Evolutionary conservation across 805 yeast species (phyloP).

Genomic region (Saccharomyces kudriavzevii): DNA sequence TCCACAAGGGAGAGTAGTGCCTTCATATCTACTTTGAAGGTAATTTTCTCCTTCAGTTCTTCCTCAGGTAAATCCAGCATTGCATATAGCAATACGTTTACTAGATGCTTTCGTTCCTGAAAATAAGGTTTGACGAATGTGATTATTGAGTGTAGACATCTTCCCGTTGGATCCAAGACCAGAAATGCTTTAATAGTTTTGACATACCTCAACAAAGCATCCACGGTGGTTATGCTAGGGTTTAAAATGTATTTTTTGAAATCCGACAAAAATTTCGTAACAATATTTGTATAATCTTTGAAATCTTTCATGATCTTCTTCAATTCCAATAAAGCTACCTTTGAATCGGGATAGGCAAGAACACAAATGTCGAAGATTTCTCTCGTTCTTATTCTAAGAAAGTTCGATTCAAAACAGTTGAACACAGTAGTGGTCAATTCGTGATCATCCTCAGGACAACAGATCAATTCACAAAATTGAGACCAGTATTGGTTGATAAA

Average conservation of each 20-base stretch:
- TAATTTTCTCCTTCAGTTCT: conserved; percentile 10
- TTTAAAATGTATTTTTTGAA: conserved; percentile 42
- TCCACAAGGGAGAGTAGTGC: conserved; percentile 2
- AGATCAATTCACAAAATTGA: conserved; percentile 14
- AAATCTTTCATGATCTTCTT: conserved; percentile 39
- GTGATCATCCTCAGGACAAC: conserved; percentile 24
- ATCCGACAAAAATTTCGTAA: conserved; percentile 12
- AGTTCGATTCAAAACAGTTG: conserved; percentile 21
- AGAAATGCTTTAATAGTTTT: conserved; percentile 64
- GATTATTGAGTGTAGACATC: conserved; percentile 67
- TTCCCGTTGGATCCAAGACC: conserved; percentile 80
- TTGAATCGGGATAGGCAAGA: conserved; percentile 42
- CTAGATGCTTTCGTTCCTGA: conserved; percentile 65
- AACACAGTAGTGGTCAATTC: conserved; percentile 19
- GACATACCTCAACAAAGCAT: conserved; percentile 60
- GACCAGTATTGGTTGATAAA: conserved; percentile 24
- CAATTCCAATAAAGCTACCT: conserved; percentile 51
- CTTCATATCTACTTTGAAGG: conserved; percentile 2
- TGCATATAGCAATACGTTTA: conserved; percentile 62
- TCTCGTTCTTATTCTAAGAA: conserved; percentile 36
- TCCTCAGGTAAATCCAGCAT: conserved; percentile 39
- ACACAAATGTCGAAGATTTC: conserved; percentile 56
- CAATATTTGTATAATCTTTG: conserved; percentile 12
- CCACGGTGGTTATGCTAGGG: conserved; percentile 73
- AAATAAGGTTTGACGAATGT: conserved; percentile 68